These are phyloP conservation scores for Aethionema arabicum DNA, from an alignment of 345 rosid genomes.

Conservation along the genomic window DNA sequence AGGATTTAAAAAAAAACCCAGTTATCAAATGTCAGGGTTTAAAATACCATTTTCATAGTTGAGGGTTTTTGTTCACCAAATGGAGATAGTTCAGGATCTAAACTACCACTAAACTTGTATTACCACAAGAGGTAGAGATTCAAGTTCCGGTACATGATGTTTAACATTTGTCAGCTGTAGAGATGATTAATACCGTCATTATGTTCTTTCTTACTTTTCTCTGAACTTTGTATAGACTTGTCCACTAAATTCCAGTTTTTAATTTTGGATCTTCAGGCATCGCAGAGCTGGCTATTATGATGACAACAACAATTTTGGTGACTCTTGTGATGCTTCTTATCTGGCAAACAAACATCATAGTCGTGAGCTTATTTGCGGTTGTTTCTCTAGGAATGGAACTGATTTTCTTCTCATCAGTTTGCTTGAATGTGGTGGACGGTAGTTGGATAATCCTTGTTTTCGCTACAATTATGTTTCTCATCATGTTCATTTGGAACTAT, in stretches of 20 bases:
- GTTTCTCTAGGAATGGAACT: slow-evolving; percentile 74
- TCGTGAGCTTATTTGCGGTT: slow-evolving; percentile 64
- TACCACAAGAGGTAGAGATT: slow-evolving; percentile 11
- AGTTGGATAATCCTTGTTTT: slow-evolving; percentile 95
- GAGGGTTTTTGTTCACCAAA: too few species aligned
- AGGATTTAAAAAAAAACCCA: too few species aligned
- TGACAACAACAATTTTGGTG: slow-evolving; percentile 90
- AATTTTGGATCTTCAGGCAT: slow-evolving; percentile 58
- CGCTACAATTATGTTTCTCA: slow-evolving; percentile 76
- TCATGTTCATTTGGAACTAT: slow-evolving; percentile 93
- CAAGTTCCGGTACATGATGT: slow-evolving; percentile 2
- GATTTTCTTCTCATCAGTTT: slow-evolving; percentile 81
- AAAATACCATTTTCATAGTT: too few species aligned
- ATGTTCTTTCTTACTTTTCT: not conserved
- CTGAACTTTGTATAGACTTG: not conserved
- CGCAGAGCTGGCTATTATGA: slow-evolving; percentile 95
- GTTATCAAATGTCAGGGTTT: too few species aligned
- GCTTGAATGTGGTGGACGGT: slow-evolving; percentile 71
- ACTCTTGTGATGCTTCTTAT: slow-evolving; percentile 96
- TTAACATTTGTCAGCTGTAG: not conserved
- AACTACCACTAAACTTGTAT: not conserved
- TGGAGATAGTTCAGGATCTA: too few species aligned
- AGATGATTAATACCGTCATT: slow-evolving; percentile 5
- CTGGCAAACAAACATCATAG: slow-evolving; percentile 92
- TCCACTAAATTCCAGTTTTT: slow-evolving; percentile 18